Conservation (phyloP, 2,329 filamentous ascomycete genomes). For the Colletotrichum sp. region DNA sequence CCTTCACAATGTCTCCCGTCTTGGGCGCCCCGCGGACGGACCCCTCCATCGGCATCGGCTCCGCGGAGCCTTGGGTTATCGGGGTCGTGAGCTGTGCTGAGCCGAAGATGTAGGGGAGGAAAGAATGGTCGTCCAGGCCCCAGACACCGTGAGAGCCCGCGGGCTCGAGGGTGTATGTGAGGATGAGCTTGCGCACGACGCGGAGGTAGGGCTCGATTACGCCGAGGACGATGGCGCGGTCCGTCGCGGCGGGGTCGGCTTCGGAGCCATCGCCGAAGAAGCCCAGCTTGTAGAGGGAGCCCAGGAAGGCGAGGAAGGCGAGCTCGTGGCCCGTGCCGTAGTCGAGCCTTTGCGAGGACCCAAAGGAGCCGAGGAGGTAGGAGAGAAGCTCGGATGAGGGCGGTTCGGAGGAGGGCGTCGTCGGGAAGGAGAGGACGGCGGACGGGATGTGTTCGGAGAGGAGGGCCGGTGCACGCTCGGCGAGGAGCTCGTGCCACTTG, state of each 20-base stretch:
- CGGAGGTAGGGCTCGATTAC: conserved; percentile 86
- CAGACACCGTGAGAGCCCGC: conserved; percentile 97
- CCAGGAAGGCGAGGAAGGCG: conserved; percentile 91
- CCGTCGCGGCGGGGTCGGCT: conserved; percentile 54
- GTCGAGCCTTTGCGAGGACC: conserved; percentile 86
- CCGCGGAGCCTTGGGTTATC: conserved; percentile 61
- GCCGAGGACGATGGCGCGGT: conserved; percentile 81
- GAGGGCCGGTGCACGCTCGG: conserved; percentile 61
- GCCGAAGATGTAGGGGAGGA: conserved; percentile 92
- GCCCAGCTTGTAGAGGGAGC: conserved; percentile 87
- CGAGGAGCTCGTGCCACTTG: conserved; percentile 77
- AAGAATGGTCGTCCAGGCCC: conserved; percentile 97
- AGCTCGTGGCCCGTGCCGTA: conserved; percentile 97
- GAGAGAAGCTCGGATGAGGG: conserved; percentile 33
- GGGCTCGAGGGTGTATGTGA: conserved; percentile 91
- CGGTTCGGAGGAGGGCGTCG: conserved; percentile 15
- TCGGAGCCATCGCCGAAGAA: conserved; percentile 58
- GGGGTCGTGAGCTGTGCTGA: conserved; percentile 87
- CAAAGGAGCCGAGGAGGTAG: conserved; percentile 87
- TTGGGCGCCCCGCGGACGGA: conserved; percentile 75
- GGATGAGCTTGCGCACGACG: conserved; percentile 81
- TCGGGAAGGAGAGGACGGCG: conserved; percentile 22
- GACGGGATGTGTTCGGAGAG: conserved; percentile 39
- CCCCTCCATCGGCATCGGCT: conserved; percentile 77
- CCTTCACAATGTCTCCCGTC: conserved; percentile 71